Base-by-base conservation (phyloP, 352 stramenopile genomes). In the Pythium sp. region DNA sequence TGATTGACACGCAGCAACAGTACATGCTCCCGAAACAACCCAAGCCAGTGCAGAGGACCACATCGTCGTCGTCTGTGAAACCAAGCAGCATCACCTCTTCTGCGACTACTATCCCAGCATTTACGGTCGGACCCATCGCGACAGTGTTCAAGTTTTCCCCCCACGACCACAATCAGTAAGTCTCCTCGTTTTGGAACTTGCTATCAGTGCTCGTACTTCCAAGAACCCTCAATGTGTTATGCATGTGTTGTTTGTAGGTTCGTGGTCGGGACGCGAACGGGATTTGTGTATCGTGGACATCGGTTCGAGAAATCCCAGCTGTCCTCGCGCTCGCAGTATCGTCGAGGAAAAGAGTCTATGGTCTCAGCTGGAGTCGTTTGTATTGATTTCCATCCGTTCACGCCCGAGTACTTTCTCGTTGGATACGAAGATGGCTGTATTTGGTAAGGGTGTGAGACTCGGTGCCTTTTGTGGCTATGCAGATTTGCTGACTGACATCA, bases 401-500 rank as follows among this genome's bases (percentile, higher is more conserved):
- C 75, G 12, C 24, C 64, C 0, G 62, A 75, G 26, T 90, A 90
- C 69, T 91, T 92, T 46, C 77, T 92, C 24, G 84, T 79, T 2
- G 84, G 84, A 0, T 92, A 89, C 51, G 73, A 77, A 43, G 84
- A 92, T 47, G 84, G 82, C 32, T 68, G 69, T 12, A 74, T 89
- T 15, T 85, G 79, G 78, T 85, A 54, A 55, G 66, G 47, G 9
- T 38, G 32, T 26, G 12, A 26, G 15, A 32, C 30, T 32, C 30
- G 30, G 30, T 32, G 30, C 30, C 2, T 3, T 64, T 55, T 55
- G 9, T 38, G 9, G 14, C n/a, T 32, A 32, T 32, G 30, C 30
- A 5, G 30, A 32, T 20, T 53, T 43, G 18, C 58, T 11, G 55
- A 12, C 38, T 56, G 6, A 55, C 58, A 24, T 41, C 38, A 41